Conservation (phyloP, 805 yeast species). For the Komagataella pseudopastoris region DNA sequence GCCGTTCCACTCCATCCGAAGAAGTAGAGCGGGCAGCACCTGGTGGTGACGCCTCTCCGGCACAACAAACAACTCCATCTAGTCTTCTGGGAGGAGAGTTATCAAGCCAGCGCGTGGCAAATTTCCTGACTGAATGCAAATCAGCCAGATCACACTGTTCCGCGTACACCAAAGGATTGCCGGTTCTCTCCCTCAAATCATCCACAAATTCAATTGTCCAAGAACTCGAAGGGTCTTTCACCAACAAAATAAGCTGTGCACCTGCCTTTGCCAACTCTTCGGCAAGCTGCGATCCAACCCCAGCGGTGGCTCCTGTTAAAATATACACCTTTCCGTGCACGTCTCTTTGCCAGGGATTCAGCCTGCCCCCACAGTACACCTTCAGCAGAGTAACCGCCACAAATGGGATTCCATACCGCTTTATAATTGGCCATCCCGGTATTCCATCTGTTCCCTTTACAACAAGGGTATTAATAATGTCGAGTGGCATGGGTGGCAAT, state of each 20-base stretch:
- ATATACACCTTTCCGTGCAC: slow-evolving; percentile 80
- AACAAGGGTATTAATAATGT: slow-evolving; percentile 56
- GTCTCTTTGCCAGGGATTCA: slow-evolving; percentile 87
- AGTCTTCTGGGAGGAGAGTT: slow-evolving; percentile 81
- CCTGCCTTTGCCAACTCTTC: slow-evolving; percentile 67
- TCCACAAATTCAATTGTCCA: slow-evolving; percentile 77
- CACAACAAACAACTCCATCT: slow-evolving; percentile 83
- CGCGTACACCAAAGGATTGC: slow-evolving; percentile 72
- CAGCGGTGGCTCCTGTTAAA: slow-evolving; percentile 90
- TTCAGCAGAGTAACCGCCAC: slow-evolving; percentile 37
- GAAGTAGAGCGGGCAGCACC: slow-evolving; percentile 53
- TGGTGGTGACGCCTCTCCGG: slow-evolving; percentile 69
- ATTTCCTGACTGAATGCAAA: slow-evolving; percentile 64
- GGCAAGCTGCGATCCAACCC: slow-evolving; percentile 70
- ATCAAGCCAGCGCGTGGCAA: slow-evolving; percentile 92
- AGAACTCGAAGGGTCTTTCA: slow-evolving; percentile 26
- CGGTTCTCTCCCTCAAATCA: slow-evolving; percentile 57
- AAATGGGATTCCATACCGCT: slow-evolving; percentile 41
- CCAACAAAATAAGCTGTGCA: slow-evolving; percentile 72
- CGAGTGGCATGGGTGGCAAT: slow-evolving; percentile 59
- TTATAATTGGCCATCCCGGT: slow-evolving; percentile 60
- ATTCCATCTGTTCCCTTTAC: slow-evolving; percentile 62
- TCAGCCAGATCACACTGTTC: slow-evolving; percentile 77
- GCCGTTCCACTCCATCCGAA: slow-evolving; percentile 76
- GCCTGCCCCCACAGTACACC: slow-evolving; percentile 64